Evolutionary conservation across 768 basidiomycete genomes (phyloP).

Genomic region (Amanita pallidorosea): DNA sequence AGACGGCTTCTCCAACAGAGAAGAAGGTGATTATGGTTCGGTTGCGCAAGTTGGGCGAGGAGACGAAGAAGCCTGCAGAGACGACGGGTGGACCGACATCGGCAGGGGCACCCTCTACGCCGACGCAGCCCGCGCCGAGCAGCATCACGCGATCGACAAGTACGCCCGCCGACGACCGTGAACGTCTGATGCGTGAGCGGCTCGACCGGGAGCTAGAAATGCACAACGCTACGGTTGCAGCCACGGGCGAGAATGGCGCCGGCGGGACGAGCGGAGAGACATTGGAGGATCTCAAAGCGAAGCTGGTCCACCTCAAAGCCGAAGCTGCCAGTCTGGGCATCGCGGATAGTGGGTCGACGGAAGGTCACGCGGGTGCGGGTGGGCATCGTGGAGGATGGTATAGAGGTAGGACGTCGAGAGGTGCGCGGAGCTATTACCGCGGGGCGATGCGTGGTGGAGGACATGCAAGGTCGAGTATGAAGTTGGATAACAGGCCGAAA

Average conservation of each 20-base stretch:
- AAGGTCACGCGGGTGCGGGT: conserved; percentile 21
- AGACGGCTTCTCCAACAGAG: conserved; percentile 53
- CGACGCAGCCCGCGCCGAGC: conserved; percentile 9
- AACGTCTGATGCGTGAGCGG: conserved; percentile 49
- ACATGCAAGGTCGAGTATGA: conserved; percentile 64
- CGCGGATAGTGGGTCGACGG: conserved; percentile 15
- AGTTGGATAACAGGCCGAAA: conserved; percentile 83
- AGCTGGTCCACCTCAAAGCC: conserved; percentile 66
- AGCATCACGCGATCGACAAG: conserved; percentile 11
- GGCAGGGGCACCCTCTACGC: conserved; percentile 15
- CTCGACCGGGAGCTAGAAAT: conserved; percentile 81
- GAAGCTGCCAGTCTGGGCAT: conserved; percentile 77
- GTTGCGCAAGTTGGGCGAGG: conserved; percentile 66
- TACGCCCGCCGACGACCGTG: conserved; percentile 26
- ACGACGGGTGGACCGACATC: conserved; percentile 14
- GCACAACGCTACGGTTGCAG: conserved; percentile 30
- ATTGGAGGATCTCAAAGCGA: conserved; percentile 64
- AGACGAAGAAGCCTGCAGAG: conserved; percentile 47
- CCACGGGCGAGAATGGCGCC: conserved; percentile 21
- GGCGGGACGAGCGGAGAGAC: conserved; percentile 33
- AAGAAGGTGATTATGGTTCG: conserved; percentile 73
- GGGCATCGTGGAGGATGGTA: conserved; percentile 53
- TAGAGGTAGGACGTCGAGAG: conserved; percentile 53
- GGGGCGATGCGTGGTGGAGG: conserved; percentile 46
- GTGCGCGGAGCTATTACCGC: conserved; percentile 48